Evolutionary conservation across 2,329 filamentous ascomycete genomes (phyloP).

Genomic region (Tympanopsis confertula): DNA sequence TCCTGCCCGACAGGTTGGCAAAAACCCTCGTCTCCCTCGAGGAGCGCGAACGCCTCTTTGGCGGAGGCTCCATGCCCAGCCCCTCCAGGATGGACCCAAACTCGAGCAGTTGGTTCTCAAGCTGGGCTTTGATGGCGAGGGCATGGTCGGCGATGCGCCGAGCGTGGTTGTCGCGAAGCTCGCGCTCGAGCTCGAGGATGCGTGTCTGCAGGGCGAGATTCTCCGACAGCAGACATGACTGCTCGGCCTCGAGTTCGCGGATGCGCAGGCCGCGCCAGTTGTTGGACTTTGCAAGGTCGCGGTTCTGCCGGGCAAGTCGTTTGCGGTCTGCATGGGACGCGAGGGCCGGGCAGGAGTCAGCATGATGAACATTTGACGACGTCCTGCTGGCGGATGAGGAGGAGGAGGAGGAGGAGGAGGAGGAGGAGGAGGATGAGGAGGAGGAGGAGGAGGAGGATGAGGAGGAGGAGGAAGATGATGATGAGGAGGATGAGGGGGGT

Average conservation of each 20-base stretch:
- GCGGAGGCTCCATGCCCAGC: slow-evolving; percentile 49
- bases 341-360: slow-evolving; percentile 1
- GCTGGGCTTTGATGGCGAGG: slow-evolving; percentile 54
- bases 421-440: too few species aligned
- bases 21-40: slow-evolving; percentile 25
- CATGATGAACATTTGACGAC: slow-evolving; percentile 7
- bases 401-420: too few species aligned
- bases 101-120: slow-evolving; percentile 64
- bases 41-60: slow-evolving; percentile 31
- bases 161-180: slow-evolving; percentile 48
- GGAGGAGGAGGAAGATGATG: not conserved
- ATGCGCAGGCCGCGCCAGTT: slow-evolving; percentile 69
- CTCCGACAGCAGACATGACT: slow-evolving; percentile 63
- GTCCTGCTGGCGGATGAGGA: slow-evolving; percentile 2
- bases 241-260: slow-evolving; percentile 65
- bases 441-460: not conserved
- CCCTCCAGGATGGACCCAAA: slow-evolving; percentile 55
- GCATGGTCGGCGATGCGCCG: slow-evolving; percentile 54
- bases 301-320: slow-evolving; percentile 71
- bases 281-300: slow-evolving; percentile 71
- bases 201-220: slow-evolving; percentile 64
- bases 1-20: slow-evolving; percentile 27
- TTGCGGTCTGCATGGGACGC: slow-evolving; percentile 48
- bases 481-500: too few species aligned
- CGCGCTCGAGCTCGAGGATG: slow-evolving; percentile 57